Conservation (phyloP, 441 rosid species). For the Euphorbia schlechtendalii region DNA sequence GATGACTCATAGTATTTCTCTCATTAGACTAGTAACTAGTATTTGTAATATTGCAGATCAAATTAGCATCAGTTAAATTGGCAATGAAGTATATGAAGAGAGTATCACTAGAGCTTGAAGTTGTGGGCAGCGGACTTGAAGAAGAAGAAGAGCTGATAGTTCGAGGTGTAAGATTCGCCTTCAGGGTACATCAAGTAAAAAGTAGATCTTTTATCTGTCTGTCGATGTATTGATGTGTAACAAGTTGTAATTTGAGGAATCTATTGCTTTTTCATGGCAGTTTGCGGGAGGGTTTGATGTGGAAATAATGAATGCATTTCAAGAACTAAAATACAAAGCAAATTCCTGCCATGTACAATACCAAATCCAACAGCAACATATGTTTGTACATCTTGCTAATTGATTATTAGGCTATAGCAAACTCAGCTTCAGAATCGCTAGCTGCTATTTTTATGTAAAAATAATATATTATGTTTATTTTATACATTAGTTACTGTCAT, state of each 20-base stretch:
- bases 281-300: slow-evolving; percentile 94
- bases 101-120: slow-evolving; percentile 78
- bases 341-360: slow-evolving; percentile 62
- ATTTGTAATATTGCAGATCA: slow-evolving; percentile 42
- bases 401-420: no score
- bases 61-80: slow-evolving; percentile 77
- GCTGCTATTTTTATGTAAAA: slow-evolving; percentile 28
- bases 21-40: no score
- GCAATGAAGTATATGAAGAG: slow-evolving; percentile 96
- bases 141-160: slow-evolving; percentile 91
- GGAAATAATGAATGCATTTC: slow-evolving; percentile 90
- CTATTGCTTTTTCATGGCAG: slow-evolving; percentile 23
- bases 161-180: slow-evolving; percentile 85
- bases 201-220: neutral
- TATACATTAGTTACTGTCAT: slow-evolving; percentile 23
- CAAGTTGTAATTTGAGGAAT: neutral
- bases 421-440: slow-evolving; percentile 46
- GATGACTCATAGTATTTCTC: no score
- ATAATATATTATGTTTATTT: slow-evolving; percentile 27
- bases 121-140: slow-evolving; percentile 51
- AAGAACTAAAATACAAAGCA: slow-evolving; percentile 86
- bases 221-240: no score
- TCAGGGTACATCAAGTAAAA: slow-evolving; percentile 95
- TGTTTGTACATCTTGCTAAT: slow-evolving; percentile 43
- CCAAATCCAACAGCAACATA: slow-evolving; percentile 66